Conservation (phyloP, 1,284 basidiomycete genomes). For the Leccinum colubrinum region DNA sequence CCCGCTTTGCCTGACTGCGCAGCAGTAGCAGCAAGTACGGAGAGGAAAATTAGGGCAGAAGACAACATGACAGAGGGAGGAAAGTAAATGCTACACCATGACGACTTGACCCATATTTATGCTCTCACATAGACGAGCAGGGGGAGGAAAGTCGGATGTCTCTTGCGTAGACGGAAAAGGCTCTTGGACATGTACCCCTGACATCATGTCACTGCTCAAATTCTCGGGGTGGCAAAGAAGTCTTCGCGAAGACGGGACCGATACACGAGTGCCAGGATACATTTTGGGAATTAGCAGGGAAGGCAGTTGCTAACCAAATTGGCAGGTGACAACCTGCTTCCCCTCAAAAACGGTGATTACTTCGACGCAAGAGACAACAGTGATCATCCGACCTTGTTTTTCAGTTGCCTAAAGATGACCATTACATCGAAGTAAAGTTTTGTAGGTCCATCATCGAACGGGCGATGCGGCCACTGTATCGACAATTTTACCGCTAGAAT, state of each 20-base stretch:
- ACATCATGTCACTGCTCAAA: neutral
- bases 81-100: neutral
- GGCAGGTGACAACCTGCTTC: neutral
- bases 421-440: neutral
- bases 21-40: conserved; percentile 10
- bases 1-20: conserved; percentile 24
- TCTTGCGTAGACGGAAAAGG: neutral
- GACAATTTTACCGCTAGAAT: neutral
- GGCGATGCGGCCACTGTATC: neutral
- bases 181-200: neutral
- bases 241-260: neutral
- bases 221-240: neutral
- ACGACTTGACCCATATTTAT: conserved; percentile 19
- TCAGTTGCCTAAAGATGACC: neutral
- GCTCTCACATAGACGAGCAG: neutral
- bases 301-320: neutral
- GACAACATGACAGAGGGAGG: conserved; percentile 6
- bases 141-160: neutral
- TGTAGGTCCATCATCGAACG: neutral
- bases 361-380: neutral
- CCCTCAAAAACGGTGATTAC: neutral
- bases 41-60: conserved; percentile 12
- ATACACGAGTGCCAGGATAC: neutral
- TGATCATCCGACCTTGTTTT: neutral
- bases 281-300: neutral